These are phyloP conservation scores for Sordariomycetes sp. DNA, from an alignment of 2,329 filamentous ascomycete species.

Conservation along the genomic window DNA sequence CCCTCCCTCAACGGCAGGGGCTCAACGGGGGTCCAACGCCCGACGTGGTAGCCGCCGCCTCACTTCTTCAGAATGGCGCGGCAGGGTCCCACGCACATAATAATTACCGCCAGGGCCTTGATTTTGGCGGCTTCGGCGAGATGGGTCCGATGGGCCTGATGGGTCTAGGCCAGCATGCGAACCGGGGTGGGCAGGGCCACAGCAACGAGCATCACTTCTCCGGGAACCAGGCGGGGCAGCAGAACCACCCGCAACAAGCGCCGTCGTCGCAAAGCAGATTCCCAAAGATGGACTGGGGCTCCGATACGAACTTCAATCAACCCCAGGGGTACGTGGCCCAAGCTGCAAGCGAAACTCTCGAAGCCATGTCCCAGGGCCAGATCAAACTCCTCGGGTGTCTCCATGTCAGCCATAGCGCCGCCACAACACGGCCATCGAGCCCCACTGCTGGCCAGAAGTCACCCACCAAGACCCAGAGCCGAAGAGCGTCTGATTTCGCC, in stretches of 20 bases:
- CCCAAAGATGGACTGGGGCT: conserved; percentile 50
- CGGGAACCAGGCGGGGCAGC: background rate
- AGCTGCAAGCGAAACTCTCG: conserved; percentile 44
- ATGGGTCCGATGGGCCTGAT: background rate
- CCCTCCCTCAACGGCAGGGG: background rate
- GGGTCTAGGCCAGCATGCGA: conserved; percentile 9
- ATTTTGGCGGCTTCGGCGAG: background rate
- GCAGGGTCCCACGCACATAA: conserved; percentile 6
- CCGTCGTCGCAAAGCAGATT: background rate
- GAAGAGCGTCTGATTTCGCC: background rate
- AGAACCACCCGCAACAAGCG: background rate
- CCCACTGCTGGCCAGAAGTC: conserved; percentile 20
- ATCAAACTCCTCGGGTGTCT: conserved; percentile 47
- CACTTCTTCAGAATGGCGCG: conserved; percentile 33
- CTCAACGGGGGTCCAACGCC: conserved; percentile 23
- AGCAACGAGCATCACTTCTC: background rate
- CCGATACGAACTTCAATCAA: conserved; percentile 52
- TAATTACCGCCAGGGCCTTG: background rate
- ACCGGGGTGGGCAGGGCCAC: conserved; percentile 22
- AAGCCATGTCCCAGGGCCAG: conserved; percentile 43
- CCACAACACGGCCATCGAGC: conserved; percentile 48
- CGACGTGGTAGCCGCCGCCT: conserved; percentile 50
- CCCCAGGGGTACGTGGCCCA: conserved; percentile 48
- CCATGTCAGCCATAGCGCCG: conserved; percentile 43
- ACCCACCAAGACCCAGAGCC: background rate